A percentile compares a stretch with the other conserved stretches of the same genome.
Conservation (phyloP, 2,329 filamentous ascomycete genomes). For the Arthroderma sp. region DNA sequence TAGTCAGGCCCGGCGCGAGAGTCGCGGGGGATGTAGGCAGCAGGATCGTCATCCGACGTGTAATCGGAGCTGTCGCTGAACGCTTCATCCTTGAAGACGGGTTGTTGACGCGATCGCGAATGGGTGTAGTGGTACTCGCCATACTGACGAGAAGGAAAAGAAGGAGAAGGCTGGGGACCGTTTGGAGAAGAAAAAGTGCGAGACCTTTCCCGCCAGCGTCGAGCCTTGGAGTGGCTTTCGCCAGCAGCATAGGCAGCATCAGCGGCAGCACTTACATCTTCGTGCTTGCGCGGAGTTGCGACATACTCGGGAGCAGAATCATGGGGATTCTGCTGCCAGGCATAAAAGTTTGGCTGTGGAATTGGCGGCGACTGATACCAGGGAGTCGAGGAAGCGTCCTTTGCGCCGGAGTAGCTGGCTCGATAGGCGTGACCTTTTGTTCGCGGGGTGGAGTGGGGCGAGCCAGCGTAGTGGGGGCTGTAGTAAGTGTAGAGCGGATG, state of each 20-base stretch:
- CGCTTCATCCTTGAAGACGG: constrained; percentile 44
- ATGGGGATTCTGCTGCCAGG: constrained; percentile 30
- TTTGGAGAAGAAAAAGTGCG: not conserved
- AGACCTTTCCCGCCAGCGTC: constrained; percentile 22
- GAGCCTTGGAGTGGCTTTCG: constrained; percentile 14
- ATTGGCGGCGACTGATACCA: constrained; percentile 23
- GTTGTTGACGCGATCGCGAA: constrained; percentile 34
- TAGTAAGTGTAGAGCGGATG: constrained; percentile 41
- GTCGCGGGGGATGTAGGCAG: constrained; percentile 1
- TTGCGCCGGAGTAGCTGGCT: constrained; percentile 40
- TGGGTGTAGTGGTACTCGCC: constrained; percentile 17
- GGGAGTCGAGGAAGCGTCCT: constrained; percentile 20
- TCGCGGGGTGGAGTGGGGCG: constrained; percentile 29
- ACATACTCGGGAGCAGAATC: constrained; percentile 36
- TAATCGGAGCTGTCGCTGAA: constrained; percentile 39
- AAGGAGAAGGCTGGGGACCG: constrained; percentile 8
- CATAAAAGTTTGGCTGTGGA: constrained; percentile 2
- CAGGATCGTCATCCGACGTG: constrained; percentile 3
- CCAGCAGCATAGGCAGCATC: constrained; percentile 9
- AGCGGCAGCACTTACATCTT: constrained; percentile 53
- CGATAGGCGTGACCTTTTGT: constrained; percentile 42
- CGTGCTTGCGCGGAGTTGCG: constrained; percentile 41
- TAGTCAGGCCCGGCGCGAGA: not conserved
- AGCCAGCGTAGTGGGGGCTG: constrained; percentile 39
- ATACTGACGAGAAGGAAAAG: constrained; percentile 19